Conservation (phyloP, 129 eudicot species). For the Artemisia tridentata region DNA sequence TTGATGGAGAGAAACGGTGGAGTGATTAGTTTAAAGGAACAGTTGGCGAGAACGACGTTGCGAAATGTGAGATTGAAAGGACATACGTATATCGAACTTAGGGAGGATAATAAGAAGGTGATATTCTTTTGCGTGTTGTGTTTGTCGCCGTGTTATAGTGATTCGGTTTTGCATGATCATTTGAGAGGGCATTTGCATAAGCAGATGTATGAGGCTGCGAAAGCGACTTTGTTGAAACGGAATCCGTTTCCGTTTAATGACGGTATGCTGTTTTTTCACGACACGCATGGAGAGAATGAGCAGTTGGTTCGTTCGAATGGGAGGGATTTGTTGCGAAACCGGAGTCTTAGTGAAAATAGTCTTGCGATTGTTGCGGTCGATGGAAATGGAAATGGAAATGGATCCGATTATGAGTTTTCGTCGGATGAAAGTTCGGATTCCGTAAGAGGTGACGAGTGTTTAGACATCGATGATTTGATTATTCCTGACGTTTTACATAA, state of each 20-base stretch:
- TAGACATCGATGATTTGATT: slow-evolving; percentile 34
- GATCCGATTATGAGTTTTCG: slow-evolving; percentile 19
- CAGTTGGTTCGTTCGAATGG: background rate
- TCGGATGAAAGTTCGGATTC: slow-evolving; percentile 27
- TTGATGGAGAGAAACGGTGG: slow-evolving; percentile 28
- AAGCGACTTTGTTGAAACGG: slow-evolving; percentile 64
- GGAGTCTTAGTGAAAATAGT: slow-evolving; percentile 27
- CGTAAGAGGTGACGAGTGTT: slow-evolving; percentile 2
- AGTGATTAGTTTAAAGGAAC: slow-evolving; percentile 56
- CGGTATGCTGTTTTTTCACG: slow-evolving; percentile 71
- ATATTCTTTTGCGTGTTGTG: slow-evolving; percentile 84
- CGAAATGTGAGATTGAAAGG: slow-evolving; percentile 68
- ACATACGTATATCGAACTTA: slow-evolving; percentile 75
- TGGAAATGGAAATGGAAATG: slow-evolving; percentile 21
- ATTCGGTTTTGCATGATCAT: slow-evolving; percentile 67
- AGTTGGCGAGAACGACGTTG: slow-evolving; percentile 52
- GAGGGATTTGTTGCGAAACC: slow-evolving; percentile 21
- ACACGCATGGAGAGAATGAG: background rate
- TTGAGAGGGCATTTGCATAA: slow-evolving; percentile 69
- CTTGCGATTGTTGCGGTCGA: slow-evolving; percentile 54
- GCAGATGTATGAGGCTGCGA: slow-evolving; percentile 61
- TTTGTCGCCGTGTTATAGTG: slow-evolving; percentile 76
- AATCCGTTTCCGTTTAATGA: slow-evolving; percentile 95
- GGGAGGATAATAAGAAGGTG: slow-evolving; percentile 77
- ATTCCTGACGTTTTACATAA: slow-evolving; percentile 56